Base-by-base conservation (phyloP, 192 early-diverging fungal genomes). In the Backusella morwellensis region DNA sequence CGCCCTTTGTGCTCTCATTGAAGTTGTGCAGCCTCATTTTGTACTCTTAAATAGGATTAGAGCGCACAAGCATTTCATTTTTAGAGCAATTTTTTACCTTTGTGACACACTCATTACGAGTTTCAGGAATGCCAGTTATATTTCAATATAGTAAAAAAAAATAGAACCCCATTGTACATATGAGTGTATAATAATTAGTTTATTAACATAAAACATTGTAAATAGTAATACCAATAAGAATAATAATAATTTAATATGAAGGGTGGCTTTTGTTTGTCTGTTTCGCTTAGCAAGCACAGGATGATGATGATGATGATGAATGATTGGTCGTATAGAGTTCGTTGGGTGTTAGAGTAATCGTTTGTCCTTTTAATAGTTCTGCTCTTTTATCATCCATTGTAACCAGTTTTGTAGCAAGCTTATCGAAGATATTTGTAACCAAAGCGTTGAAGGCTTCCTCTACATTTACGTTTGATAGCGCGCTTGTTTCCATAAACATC, bases 401-500 rank as follows among this genome's bases (percentile, higher is more conserved):
- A 38, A 44, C 21, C 14, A 74, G 15, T 66, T 74, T n/a, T 32
- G 35, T 40, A 29, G 73, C 41, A 14, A 63, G 14, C 29, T 56
- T 74, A 32, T 74, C 73, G 40, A 41, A 66, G 17, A 74, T 29
- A 66, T 74, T 59, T 26, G 35, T 29, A 66, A 74, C 59, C n/a
- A 74, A 29, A n/a, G 72, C 66, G 23, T 74, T 23, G 50, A 95
- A 92, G 12, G 96, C 94, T 74, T 89, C 90, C 38, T 95, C 91
- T 21, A 95, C 95, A 35, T 94, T 91, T 75, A 94, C 95, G 70
- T 94, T 89, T 66, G 89, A 88, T 73, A 86, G 52, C 2, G 85
- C 92, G 23, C 88, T 90, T 38, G 96, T 93, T 84, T 98, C 95
- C 56, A 92, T 86, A 79, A 95, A 98, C 78, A 98, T 84, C 42